Base-by-base conservation (phyloP, 2,329 filamentous ascomycete species). In the Beauveria varroae region DNA sequence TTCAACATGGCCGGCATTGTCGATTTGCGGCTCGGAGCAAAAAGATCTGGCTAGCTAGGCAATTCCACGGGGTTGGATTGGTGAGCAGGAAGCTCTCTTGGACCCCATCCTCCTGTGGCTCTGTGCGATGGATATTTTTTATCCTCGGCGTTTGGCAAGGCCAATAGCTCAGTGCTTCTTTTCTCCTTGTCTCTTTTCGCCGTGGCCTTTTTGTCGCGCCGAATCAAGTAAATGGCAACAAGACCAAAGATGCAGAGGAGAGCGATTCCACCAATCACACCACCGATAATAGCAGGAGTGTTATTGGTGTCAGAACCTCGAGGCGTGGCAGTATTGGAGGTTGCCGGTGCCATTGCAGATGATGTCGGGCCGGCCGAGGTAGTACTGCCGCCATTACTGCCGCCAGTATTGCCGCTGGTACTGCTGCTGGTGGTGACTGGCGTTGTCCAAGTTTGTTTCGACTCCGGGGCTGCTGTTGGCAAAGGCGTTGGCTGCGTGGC, bases 271-370 rank as follows among this genome's bases (percentile, higher is more conserved):
- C 72, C 73, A 14, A 76, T 60, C 2, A 71, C 68, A 5, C 72
- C 74, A 6, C 72, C 73, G 12, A 74, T 64, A 41, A 75, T 75
- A 30, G 68, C 67, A 6, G 69, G 69, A 1, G 63, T 70, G 53
- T 71, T 71, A 56, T 67, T 71, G 3, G 50, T 37, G 9, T 20
- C 37, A 9, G 37, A 55, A 24, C 30, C 51, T 40, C 3, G 14
- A 41, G 52, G 5, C 7, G 20, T 43, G 37, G 52, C 34, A 26
- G 6, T 24, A 40, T 7, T 28, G 10, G 50, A 40, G 18, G 28
- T 18, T 52, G 24, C 47, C 3, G 47, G 24, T 50, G 22, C 47
- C 24, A 26, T 30, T 30, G 47, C 24, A 28, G 47, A 50, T 16
- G 47, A n/a, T 28, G 47, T 49, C 26, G 47, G 47, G 24, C 47